phyloP scores from a whole-genome alignment of 2,329 filamentous ascomycete species.

The Acrodontium crateriforme region DNA sequence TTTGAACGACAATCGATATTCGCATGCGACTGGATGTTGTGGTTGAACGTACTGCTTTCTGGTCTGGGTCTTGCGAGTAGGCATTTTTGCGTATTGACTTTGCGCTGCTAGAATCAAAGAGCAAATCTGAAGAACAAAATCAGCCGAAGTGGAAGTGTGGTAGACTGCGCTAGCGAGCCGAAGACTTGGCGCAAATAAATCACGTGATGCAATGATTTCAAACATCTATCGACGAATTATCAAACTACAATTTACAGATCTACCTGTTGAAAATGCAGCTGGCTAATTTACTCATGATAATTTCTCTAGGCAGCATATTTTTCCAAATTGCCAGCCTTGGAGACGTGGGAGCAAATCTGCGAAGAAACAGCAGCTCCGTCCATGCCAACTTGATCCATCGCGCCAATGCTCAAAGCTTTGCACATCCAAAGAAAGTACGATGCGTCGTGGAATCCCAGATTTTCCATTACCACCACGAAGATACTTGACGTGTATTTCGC shows the following conservation, averaged over 20 bases:
- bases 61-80: slow-evolving; percentile 63
- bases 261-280: slow-evolving; percentile 1
- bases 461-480: slow-evolving; percentile 10
- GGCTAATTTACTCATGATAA: not conserved
- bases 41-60: slow-evolving; percentile 55
- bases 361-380: slow-evolving; percentile 9
- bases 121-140: not conserved
- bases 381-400: slow-evolving; percentile 12
- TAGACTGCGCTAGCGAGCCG: not conserved
- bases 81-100: slow-evolving; percentile 36
- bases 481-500: slow-evolving; percentile 7
- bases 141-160: not conserved
- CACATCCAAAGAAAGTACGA: slow-evolving; percentile 11
- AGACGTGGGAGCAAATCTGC: slow-evolving; percentile 6
- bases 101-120: not conserved
- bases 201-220: not conserved
- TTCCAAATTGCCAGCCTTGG: slow-evolving; percentile 2
- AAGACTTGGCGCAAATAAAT: not conserved
- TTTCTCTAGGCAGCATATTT: slow-evolving; percentile 1
- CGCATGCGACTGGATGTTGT: slow-evolving; percentile 6
- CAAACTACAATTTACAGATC: not conserved
- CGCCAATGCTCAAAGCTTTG: slow-evolving; percentile 7
- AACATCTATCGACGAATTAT: not conserved
- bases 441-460: slow-evolving; percentile 9
- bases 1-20: too few species aligned